Evolutionary conservation across 305 asterid species (phyloP), one percentile per base, ranked within the genome.

Genomic region (Fraxinus dipetala): DNA sequence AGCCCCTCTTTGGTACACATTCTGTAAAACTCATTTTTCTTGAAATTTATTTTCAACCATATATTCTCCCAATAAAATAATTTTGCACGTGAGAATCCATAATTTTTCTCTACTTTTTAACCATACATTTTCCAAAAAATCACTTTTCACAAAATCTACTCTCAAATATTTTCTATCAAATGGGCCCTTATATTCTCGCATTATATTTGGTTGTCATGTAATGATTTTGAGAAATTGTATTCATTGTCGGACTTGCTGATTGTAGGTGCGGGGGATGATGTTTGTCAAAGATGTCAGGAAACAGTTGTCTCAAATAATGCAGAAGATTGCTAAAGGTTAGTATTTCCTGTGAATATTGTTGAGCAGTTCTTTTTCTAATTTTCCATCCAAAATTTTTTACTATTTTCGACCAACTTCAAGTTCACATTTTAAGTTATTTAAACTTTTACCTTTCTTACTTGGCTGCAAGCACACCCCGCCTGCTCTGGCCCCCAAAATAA

Each of bases 301-400:
- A 82, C 99, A 96, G 87, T 86, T 96, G 82, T 81, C 94, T 89
- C 98, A 96, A 87, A 96, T 96, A 87, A 94, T 96, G 95, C 97
- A 89, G 87, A 96, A 92, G 89, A 87, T 86, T 85, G 91, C 97
- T 11, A 91, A 90, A 94, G 97, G 99, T 93, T 76, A 78, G 90
- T 56, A 43, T 77, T 85, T 28, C 48, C 24, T 32, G 26, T 24
- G n/a, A 13, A 32, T 14, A 22, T 38, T 72, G 11, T 35, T 34
- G 24, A 13, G 75, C 75, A 30, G 26, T 34, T 72, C 5, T n/a
- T 72, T 32, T 72, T 72, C 10, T 6, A 31, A 34, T 72, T 31
- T 31, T 31, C 76, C 45, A 72, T 6, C 26, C 74, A 18, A 16
- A 1, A 6, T 70, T 13, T 70, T 31, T 35, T 13, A 72, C 30